phyloP scores from a whole-genome alignment of 2,329 filamentous ascomycete species.

The Ambrosiella cleistominuta region DNA sequence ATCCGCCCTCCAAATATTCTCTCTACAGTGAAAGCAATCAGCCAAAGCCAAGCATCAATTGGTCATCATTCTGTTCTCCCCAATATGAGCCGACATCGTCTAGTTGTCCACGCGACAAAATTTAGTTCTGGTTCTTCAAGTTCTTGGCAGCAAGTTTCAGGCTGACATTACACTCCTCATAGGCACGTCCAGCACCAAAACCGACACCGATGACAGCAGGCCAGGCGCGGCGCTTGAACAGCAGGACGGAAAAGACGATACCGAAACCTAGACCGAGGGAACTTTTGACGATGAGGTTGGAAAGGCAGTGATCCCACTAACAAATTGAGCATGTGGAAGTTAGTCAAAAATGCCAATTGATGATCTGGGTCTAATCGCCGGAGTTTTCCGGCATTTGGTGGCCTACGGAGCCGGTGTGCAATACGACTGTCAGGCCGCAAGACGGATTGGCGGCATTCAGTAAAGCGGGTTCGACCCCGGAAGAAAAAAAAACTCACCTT shows the following conservation, averaged over 20 bases:
- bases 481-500: constrained; percentile 49
- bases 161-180: constrained; percentile 91
- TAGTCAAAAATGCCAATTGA: constrained; percentile 3
- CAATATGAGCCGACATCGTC: neutral
- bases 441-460: neutral
- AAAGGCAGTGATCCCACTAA: constrained; percentile 97
- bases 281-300: constrained; percentile 92
- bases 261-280: constrained; percentile 91
- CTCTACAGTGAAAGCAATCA: constrained; percentile 3
- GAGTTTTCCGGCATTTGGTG: too few relatives aligned
- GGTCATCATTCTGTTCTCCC: constrained; percentile 4
- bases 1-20: neutral
- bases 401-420: neutral
- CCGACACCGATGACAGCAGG: constrained; percentile 88
- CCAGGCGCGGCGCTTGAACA: constrained; percentile 97
- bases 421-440: neutral
- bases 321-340: constrained; percentile 15
- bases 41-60: constrained; percentile 6
- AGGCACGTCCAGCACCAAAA: constrained; percentile 89
- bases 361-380: too few relatives aligned
- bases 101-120: neutral
- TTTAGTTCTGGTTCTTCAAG: constrained; percentile 30
- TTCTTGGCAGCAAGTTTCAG: constrained; percentile 44
- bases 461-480: neutral
- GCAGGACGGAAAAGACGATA: constrained; percentile 91